Evolutionary conservation across 805 yeast species (phyloP).

Genomic region (Pichia paraexigua): DNA sequence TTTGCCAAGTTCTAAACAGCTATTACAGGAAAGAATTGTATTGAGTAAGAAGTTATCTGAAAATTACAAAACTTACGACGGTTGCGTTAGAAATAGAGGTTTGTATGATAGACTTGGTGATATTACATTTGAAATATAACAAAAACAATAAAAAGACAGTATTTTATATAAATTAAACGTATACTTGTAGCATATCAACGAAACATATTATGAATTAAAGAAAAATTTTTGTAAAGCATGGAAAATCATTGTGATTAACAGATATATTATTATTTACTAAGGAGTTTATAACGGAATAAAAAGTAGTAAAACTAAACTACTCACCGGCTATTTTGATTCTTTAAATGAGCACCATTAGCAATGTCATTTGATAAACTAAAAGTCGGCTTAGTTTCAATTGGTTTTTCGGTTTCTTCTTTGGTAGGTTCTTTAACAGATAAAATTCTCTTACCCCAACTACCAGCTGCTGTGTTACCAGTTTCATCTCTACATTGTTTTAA

Average conservation of each 20-base stretch:
- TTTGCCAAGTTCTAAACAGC: slow-evolving; percentile 39
- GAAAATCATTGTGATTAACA: not conserved
- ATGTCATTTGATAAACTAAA: not conserved
- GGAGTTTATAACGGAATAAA: no score
- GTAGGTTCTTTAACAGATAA: slow-evolving; percentile 24
- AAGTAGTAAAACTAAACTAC: no score
- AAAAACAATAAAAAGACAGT: not conserved
- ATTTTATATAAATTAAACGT: not conserved
- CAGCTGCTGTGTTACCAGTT: slow-evolving; percentile 90
- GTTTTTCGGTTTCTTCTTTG: not conserved
- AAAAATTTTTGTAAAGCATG: not conserved
- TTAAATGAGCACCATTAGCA: not conserved
- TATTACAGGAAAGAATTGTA: slow-evolving; percentile 46
- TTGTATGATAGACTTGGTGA: slow-evolving; percentile 68
- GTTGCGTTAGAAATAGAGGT: slow-evolving; percentile 72
- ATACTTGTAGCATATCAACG: not conserved
- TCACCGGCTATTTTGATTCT: not conserved
- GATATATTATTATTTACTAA: not conserved
- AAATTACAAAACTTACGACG: slow-evolving; percentile 67
- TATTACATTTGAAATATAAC: slow-evolving; percentile 16
- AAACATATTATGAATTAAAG: not conserved
- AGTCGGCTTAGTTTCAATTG: not conserved
- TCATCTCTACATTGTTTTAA: slow-evolving; percentile 94
- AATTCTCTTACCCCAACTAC: slow-evolving; percentile 79
- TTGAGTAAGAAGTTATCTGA: slow-evolving; percentile 45